These are phyloP conservation scores for Calonectria fujianensis DNA, from an alignment of 2,329 filamentous ascomycete genomes.

Conservation along the genomic window DNA sequence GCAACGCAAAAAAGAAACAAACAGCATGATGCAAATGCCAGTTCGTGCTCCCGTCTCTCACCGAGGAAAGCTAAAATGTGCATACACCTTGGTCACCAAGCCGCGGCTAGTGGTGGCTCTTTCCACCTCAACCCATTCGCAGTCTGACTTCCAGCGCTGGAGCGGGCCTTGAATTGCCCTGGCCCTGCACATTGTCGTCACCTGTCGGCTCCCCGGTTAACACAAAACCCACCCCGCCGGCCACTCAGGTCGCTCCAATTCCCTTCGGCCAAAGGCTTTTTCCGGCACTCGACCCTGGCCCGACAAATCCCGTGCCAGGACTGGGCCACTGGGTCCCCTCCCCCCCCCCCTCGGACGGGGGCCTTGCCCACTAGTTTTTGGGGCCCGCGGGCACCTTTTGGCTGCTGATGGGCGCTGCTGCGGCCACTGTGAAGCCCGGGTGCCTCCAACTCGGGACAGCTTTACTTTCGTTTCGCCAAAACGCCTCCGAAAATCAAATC, in stretches of 20 bases:
- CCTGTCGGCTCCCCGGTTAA: conserved; percentile 36
- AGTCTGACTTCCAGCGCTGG: conserved; percentile 32
- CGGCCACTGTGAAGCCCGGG: conserved; percentile 30
- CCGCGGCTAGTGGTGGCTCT: conserved; percentile 40
- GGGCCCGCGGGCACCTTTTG: conserved; percentile 15
- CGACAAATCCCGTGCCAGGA: conserved; percentile 56
- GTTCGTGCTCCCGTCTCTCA: conserved; percentile 29
- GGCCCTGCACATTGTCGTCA: conserved; percentile 47
- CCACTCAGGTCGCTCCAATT: conserved; percentile 32
- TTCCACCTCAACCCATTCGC: conserved; percentile 13
- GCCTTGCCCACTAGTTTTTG: conserved; percentile 27
- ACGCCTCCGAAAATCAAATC: conserved; percentile 38
- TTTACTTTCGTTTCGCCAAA: conserved; percentile 38
- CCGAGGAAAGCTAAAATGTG: conserved; percentile 32
- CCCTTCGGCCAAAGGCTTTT: conserved; percentile 51
- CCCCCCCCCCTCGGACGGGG: conserved; percentile 6
- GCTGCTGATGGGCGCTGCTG: conserved; percentile 23
- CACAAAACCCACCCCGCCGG: conserved; percentile 13
- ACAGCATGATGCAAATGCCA: conserved; percentile 17
- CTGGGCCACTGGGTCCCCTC: conserved; percentile 29
- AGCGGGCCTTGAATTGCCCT: conserved; percentile 25
- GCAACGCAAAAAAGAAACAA: background rate
- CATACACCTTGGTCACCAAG: conserved; percentile 32
- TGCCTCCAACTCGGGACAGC: conserved; percentile 43
- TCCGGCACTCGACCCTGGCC: conserved; percentile 43